A percentile compares a stretch with the other conserved stretches of the same genome.
Conservation (phyloP, 306 rosid species). For the Rosa rugosa region DNA sequence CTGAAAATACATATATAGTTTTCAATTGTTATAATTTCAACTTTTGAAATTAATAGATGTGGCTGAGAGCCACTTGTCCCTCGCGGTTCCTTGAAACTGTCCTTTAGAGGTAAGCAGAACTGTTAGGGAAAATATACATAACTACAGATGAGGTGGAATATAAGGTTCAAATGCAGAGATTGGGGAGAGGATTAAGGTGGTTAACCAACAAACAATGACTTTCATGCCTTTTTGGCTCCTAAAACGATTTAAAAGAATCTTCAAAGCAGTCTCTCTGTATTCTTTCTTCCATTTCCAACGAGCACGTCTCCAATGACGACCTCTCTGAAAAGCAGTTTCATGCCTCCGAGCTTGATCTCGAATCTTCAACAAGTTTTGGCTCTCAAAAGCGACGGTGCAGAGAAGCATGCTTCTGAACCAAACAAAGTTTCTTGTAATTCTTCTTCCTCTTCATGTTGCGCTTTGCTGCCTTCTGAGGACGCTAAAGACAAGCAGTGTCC, state of each 20-base stretch:
- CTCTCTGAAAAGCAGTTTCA: conserved; percentile 43
- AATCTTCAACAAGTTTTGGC: conserved; percentile 50
- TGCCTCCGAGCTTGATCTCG: conserved; percentile 47
- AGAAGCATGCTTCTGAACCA: conserved; percentile 25
- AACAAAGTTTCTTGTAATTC: conserved; percentile 6
- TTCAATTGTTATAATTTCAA: too few species aligned
- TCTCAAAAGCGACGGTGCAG: conserved; percentile 27
- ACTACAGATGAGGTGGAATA: background rate
- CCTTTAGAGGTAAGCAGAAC: too few species aligned
- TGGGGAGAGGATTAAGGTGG: background rate
- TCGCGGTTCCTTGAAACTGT: too few species aligned
- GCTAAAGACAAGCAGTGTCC: conserved; percentile 5
- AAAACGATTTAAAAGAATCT: conserved; percentile 2
- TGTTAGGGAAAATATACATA: background rate
- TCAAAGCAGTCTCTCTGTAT: background rate
- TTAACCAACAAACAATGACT: background rate
- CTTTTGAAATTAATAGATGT: too few species aligned
- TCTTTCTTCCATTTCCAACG: background rate
- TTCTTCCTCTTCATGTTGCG: background rate
- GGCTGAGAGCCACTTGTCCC: too few species aligned
- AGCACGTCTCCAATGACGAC: conserved; percentile 38
- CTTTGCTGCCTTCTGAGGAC: conserved; percentile 10
- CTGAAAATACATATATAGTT: too few species aligned
- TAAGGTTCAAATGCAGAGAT: background rate
- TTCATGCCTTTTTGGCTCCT: background rate